These are phyloP conservation scores for sunflower (Helianthus annuus) DNA, from an alignment of 129 eudicot genomes.

Conservation along the genomic window HanXRQr2.0-SUNRISE NC_035448.2:98492333-98492832, in stretches of 20 bases:
- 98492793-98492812: constrained; percentile 43
- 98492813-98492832: constrained; percentile 36
- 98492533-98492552: neutral
- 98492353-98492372: neutral
- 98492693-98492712: too few relatives aligned
- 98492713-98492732: neutral
- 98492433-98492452: neutral
- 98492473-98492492: too few relatives aligned
- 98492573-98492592: neutral
- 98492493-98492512: too few relatives aligned
- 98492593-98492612: neutral
- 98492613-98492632: neutral
- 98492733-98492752: constrained; percentile 1
- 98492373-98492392: neutral
- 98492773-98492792: constrained; percentile 5
- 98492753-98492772: neutral
- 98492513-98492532: neutral
- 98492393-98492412: neutral
- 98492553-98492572: constrained; percentile 3
- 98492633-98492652: neutral
- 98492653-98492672: constrained; percentile 7
- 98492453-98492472: too few relatives aligned
- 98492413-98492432: neutral
- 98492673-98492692: neutral
- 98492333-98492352: neutral